Evolutionary conservation across 257 asterid species (phyloP).

Genomic region (Anisodus acutangulus): DNA sequence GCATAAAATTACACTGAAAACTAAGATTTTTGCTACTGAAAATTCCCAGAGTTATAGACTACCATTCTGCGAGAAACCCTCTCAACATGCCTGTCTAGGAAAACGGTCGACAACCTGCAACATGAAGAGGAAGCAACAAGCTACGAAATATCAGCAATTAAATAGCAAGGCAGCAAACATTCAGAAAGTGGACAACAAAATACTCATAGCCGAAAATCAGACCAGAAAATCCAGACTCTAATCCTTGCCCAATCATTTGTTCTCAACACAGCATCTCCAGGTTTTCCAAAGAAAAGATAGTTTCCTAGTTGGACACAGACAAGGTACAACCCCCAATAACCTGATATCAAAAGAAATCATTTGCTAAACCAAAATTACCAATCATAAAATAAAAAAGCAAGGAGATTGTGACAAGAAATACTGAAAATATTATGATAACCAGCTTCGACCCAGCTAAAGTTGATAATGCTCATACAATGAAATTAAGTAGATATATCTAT

Average conservation of each 20-base stretch:
- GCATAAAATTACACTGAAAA: not conserved
- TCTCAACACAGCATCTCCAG: conserved; percentile 40
- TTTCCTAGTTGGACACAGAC: conserved; percentile 78
- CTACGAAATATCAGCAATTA: conserved; percentile 24
- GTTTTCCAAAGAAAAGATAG: conserved; percentile 68
- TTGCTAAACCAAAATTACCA: not conserved
- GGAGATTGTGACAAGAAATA: not conserved
- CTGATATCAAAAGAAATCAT: conserved; percentile 47
- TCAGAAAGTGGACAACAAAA: conserved; percentile 14
- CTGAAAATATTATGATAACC: not conserved
- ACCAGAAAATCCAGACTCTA: conserved; percentile 88
- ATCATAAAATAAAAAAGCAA: not conserved
- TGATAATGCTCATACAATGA: conserved; percentile 1
- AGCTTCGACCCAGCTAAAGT: not conserved
- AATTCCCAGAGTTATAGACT: conserved; percentile 10
- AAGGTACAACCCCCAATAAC: conserved; percentile 96
- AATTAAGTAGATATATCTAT: conserved; percentile 16
- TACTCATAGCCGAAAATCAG: conserved; percentile 2
- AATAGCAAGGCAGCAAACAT: conserved; percentile 27
- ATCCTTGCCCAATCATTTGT: conserved; percentile 56
- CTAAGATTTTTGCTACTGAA: conserved; percentile 11
- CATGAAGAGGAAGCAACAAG: conserved; percentile 33
- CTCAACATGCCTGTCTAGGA: conserved; percentile 73
- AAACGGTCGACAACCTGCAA: conserved; percentile 70
- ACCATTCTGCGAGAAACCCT: conserved; percentile 88